Conservation (phyloP, 495 filamentous ascomycete genomes). For the Xanthoparmelia taractica region DNA sequence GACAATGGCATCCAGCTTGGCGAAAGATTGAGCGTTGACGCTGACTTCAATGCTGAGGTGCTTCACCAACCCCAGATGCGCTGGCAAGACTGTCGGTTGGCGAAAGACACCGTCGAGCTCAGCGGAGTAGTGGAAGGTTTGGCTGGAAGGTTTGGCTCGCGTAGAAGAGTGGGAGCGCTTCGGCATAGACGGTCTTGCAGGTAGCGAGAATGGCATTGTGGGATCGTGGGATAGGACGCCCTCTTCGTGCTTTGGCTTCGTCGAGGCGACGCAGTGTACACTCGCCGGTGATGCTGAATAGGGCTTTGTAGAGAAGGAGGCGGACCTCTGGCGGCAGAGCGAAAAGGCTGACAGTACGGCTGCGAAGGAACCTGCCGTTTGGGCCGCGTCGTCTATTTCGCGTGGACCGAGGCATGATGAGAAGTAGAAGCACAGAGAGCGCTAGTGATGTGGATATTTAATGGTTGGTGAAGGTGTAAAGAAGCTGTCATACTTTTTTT, state of each 20-base stretch:
- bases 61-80: neutral
- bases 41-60: neutral
- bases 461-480: neutral
- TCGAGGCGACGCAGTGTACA: neutral
- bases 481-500: neutral
- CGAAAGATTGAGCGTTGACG: neutral
- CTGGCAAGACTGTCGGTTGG: neutral
- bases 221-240: neutral
- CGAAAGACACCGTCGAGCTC: neutral
- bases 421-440: neutral
- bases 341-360: neutral
- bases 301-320: neutral
- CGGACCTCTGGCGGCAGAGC: neutral
- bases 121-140: neutral
- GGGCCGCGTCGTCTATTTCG: neutral
- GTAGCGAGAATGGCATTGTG: neutral
- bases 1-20: neutral
- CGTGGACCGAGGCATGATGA: neutral
- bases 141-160: neutral
- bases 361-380: neutral
- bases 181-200: neutral
- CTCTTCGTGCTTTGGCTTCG: neutral
- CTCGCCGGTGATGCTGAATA: neutral
- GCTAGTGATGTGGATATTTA: accelerated
- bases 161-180: neutral